Conservation (phyloP, 1,284 basidiomycete species). For the Ganoderma resinaceum region DNA sequence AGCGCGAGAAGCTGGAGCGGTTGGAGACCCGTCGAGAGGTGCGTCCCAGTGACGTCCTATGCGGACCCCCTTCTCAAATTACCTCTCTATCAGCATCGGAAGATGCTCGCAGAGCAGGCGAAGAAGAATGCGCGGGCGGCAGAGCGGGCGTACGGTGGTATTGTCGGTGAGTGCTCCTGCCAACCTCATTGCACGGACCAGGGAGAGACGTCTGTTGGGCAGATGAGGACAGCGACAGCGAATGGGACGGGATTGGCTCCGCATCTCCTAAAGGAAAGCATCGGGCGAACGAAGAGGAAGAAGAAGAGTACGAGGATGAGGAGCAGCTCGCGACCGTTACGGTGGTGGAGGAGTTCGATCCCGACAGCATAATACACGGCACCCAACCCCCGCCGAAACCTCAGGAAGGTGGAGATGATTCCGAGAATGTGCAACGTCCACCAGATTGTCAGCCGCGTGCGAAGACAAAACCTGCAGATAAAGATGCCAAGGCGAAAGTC, state of each 20-base stretch:
- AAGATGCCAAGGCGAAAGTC: constrained; percentile 27
- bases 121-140: constrained; percentile 71
- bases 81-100: constrained; percentile 61
- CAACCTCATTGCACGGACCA: constrained; percentile 27
- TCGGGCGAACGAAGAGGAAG: constrained; percentile 49
- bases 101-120: constrained; percentile 73
- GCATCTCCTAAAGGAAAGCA: constrained; percentile 32
- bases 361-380: constrained; percentile 62
- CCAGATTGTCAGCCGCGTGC: background rate
- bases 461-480: constrained; percentile 5
- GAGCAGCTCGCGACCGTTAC: constrained; percentile 84
- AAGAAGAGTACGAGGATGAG: constrained; percentile 74
- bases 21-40: constrained; percentile 77
- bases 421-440: background rate
- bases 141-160: constrained; percentile 72
- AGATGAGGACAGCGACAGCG: constrained; percentile 45
- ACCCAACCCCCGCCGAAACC: constrained; percentile 31
- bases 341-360: constrained; percentile 82
- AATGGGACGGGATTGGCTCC: constrained; percentile 52
- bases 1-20: constrained; percentile 72
- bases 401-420: background rate
- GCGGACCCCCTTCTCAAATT: constrained; percentile 7
- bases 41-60: constrained; percentile 30
- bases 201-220: constrained; percentile 12
- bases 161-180: constrained; percentile 47